A percentile compares a stretch with the other conserved stretches of the same genome.
These are phyloP conservation scores for Kitagawia praeruptora DNA, from an alignment of 129 eudicot species.

Conservation along the genomic window DNA sequence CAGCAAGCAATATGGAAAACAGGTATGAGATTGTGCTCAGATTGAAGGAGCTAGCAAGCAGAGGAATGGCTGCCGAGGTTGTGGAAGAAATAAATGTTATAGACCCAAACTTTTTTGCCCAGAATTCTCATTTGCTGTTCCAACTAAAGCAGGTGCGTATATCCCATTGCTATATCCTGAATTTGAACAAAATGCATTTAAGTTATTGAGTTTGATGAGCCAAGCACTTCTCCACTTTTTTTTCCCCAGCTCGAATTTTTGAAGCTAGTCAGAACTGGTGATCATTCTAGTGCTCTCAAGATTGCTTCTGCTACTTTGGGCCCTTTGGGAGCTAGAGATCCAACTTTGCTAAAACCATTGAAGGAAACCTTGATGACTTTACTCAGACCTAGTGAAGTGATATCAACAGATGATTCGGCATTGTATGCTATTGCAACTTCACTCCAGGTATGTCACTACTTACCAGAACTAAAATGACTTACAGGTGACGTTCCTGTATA, in stretches of 20 bases:
- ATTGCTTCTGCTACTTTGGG: slow-evolving; percentile 81
- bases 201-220: not conserved
- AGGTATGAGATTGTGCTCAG: slow-evolving; percentile 69
- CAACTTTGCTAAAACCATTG: slow-evolving; percentile 68
- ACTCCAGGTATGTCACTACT: slow-evolving; percentile 58
- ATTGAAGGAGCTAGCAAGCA: slow-evolving; percentile 72
- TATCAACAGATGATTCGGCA: slow-evolving; percentile 45
- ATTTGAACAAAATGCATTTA: not conserved
- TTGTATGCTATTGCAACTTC: slow-evolving; percentile 79
- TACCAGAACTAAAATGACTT: not conserved
- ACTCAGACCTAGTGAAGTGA: slow-evolving; percentile 59
- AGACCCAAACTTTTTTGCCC: slow-evolving; percentile 54
- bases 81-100: slow-evolving; percentile 77
- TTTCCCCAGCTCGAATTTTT: slow-evolving; percentile 73
- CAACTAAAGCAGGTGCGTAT: slow-evolving; percentile 78
- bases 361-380: slow-evolving; percentile 80
- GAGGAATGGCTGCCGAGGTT: slow-evolving; percentile 96
- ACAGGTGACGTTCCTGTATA: not conserved
- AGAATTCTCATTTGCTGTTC: slow-evolving; percentile 63
- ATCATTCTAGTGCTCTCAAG: slow-evolving; percentile 63
- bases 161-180: not conserved
- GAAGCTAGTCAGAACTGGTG: slow-evolving; percentile 75
- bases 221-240: not conserved
- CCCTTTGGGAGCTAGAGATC: slow-evolving; percentile 82
- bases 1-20: slow-evolving; percentile 33